These are phyloP conservation scores for Acacia melanoxylon DNA, from an alignment of 306 rosid genomes.

Conservation along the genomic window DNA sequence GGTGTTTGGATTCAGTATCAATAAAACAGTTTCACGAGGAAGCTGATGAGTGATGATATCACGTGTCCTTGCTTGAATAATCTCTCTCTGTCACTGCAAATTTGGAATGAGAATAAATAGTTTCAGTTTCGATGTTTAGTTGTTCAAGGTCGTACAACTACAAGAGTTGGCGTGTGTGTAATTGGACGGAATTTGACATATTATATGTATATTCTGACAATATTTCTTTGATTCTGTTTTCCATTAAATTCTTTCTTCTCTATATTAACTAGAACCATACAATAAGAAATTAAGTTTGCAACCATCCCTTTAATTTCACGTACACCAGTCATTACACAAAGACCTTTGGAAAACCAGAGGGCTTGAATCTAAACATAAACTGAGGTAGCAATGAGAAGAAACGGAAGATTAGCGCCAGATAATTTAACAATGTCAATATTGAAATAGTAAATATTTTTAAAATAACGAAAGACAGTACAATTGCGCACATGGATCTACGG, in stretches of 20 bases:
- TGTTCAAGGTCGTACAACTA: slow-evolving; percentile 15
- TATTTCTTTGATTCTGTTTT: slow-evolving; percentile 2
- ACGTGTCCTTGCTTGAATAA: not conserved
- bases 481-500: not conserved
- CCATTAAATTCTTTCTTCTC: not conserved
- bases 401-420: not conserved
- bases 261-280: not conserved
- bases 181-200: slow-evolving; percentile 13
- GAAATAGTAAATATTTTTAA: not conserved
- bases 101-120: slow-evolving; percentile 23
- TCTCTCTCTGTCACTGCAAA: slow-evolving; percentile 18
- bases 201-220: slow-evolving; percentile 24
- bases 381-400: not conserved
- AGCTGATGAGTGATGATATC: not conserved
- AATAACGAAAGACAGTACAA: not conserved
- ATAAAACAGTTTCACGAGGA: slow-evolving; percentile 38
- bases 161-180: slow-evolving; percentile 26
- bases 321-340: not conserved
- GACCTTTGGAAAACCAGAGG: not conserved
- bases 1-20: not conserved
- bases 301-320: too few species aligned
- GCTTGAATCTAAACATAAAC: not conserved
- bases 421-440: not conserved
- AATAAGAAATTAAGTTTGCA: not conserved
- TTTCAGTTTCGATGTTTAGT: slow-evolving; percentile 30